Evolutionary conservation across 768 basidiomycete species (phyloP).

Genomic region (Neoboletus magnificus): DNA sequence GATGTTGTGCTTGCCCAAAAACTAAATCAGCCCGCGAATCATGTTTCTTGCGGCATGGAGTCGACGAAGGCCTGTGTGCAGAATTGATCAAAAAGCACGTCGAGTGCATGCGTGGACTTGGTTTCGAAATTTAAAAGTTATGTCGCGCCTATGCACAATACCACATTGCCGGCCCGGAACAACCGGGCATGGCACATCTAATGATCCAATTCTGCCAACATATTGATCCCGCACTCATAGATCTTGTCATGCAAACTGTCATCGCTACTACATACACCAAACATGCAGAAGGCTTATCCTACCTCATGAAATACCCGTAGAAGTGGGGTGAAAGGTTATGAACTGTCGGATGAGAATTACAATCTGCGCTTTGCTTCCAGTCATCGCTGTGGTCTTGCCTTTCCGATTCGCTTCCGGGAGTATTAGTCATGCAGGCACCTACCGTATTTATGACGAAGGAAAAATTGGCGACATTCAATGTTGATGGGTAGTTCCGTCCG

Average conservation of each 20-base stretch:
- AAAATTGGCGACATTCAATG: background rate
- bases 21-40: slow-evolving; percentile 90
- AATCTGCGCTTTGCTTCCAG: no score
- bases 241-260: background rate
- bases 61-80: slow-evolving; percentile 76
- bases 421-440: background rate
- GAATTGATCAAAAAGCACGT: slow-evolving; percentile 77
- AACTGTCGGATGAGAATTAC: background rate
- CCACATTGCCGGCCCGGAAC: background rate
- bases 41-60: slow-evolving; percentile 76
- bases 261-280: background rate
- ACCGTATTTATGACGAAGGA: background rate
- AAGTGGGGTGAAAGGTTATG: background rate
- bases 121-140: slow-evolving; percentile 73
- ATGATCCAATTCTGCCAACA: background rate
- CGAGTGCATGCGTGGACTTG: slow-evolving; percentile 86
- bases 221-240: background rate
- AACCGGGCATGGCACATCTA: background rate
- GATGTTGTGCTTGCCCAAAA: slow-evolving; percentile 94
- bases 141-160: background rate
- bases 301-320: slow-evolving; percentile 1
- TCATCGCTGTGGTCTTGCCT: background rate
- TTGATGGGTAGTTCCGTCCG: background rate
- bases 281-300: slow-evolving; percentile 5
- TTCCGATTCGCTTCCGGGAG: background rate